Percentiles rank a stretch among this genome's conserved stretches.
phyloP scores from a whole-genome alignment of 345 rosid genomes.

The Turritis glabra region DNA sequence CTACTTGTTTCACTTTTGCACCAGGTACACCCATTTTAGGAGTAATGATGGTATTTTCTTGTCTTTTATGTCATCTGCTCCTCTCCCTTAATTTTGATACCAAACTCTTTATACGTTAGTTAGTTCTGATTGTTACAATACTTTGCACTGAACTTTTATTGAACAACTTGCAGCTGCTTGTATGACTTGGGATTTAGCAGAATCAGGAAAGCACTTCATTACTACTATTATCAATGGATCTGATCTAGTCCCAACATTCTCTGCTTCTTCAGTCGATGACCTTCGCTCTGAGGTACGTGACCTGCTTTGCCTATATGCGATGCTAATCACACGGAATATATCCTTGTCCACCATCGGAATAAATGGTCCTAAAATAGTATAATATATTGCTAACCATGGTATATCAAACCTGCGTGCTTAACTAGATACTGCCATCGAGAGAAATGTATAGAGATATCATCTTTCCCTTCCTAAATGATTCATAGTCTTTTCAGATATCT shows the following conservation, averaged over 20 bases:
- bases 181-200: conserved; percentile 99
- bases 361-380: not conserved
- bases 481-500: not conserved
- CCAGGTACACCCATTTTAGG: conserved; percentile 55
- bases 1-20: conserved; percentile 88
- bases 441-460: not conserved
- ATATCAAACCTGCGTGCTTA: not conserved
- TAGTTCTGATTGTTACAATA: conserved; percentile 1
- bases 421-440: not conserved
- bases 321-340: not conserved
- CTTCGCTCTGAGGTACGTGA: conserved; percentile 83
- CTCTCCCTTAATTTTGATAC: not conserved
- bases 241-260: conserved; percentile 94
- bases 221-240: conserved; percentile 86
- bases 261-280: conserved; percentile 87
- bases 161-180: conserved; percentile 79
- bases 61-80: not conserved
- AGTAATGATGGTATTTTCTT: not conserved
- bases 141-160: conserved; percentile 31
- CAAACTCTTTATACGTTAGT: not conserved
- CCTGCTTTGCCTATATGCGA: conserved; percentile 18
- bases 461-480: not conserved
- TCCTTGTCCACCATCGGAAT: not conserved
- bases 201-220: conserved; percentile 91
- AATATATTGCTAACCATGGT: not conserved